These are phyloP conservation scores for Myochromella boudieri DNA, from an alignment of 768 basidiomycete species.

Conservation along the genomic window DNA sequence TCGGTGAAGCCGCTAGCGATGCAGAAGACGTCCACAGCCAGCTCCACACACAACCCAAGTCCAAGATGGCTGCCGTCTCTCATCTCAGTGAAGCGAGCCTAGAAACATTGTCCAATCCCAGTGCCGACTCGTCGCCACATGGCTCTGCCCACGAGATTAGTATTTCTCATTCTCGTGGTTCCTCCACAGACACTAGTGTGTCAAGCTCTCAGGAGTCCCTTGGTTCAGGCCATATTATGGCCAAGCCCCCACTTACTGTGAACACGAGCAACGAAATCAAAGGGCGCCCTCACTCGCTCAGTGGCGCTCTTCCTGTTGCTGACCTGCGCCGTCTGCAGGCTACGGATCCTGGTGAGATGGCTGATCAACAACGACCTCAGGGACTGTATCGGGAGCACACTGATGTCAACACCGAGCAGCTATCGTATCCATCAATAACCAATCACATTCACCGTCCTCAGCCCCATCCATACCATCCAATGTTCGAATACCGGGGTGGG, in stretches of 20 bases:
- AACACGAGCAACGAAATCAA: conserved; percentile 56
- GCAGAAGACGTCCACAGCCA: conserved; percentile 50
- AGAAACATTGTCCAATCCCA: conserved; percentile 70
- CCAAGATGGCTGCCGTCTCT: conserved; percentile 54
- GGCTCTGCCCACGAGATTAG: conserved; percentile 64
- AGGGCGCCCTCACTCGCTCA: conserved; percentile 81
- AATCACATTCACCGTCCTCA: conserved; percentile 55
- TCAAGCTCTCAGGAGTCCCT: conserved; percentile 59
- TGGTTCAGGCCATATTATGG: conserved; percentile 56
- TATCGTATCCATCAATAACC: conserved; percentile 69
- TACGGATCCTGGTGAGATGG: conserved; percentile 43
- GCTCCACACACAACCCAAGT: conserved; percentile 68
- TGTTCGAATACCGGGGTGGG: conserved; percentile 49
- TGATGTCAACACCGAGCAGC: conserved; percentile 40
- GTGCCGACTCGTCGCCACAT: conserved; percentile 73
- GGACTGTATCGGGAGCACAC: conserved; percentile 47
- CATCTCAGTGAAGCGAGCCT: conserved; percentile 67
- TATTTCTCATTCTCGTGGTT: conserved; percentile 76
- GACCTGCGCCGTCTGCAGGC: conserved; percentile 75
- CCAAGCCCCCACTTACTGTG: conserved; percentile 54
- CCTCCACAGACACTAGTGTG: conserved; percentile 74
- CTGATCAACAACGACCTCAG: conserved; percentile 48
- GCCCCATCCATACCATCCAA: conserved; percentile 43
- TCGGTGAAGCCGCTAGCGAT: conserved; percentile 53
- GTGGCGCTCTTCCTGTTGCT: conserved; percentile 71